phyloP scores from a whole-genome alignment of 768 basidiomycete species.

The Xerocomus spinulosus region DNA sequence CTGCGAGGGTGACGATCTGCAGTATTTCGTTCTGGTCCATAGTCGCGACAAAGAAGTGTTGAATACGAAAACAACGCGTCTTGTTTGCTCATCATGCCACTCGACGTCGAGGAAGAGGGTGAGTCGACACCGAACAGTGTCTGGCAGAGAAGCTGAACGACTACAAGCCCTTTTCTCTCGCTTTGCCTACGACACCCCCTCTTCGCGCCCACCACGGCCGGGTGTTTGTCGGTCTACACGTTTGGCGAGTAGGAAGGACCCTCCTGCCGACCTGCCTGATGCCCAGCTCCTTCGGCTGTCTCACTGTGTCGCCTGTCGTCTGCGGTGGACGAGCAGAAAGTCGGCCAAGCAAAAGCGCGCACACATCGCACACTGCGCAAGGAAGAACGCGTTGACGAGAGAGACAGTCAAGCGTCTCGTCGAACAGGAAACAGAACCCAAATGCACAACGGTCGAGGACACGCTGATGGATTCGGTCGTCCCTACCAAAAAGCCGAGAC shows the following conservation, averaged over 20 bases:
- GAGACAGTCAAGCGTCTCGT: slow-evolving; percentile 55
- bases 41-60: not conserved
- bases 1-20: slow-evolving; percentile 60
- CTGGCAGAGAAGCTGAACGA: not conserved
- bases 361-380: slow-evolving; percentile 67
- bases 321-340: slow-evolving; percentile 69
- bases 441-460: too few relatives aligned
- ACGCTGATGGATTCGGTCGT: slow-evolving; percentile 56
- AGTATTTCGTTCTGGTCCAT: slow-evolving; percentile 54
- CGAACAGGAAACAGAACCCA: slow-evolving; percentile 40
- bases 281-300: slow-evolving; percentile 43
- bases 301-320: slow-evolving; percentile 62
- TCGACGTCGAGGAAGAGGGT: slow-evolving; percentile 1
- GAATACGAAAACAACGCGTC: slow-evolving; percentile 44
- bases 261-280: slow-evolving; percentile 39
- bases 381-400: slow-evolving; percentile 48
- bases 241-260: slow-evolving; percentile 4
- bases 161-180: slow-evolving; percentile 23
- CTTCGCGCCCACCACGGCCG: not conserved
- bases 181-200: slow-evolving; percentile 35
- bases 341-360: slow-evolving; percentile 54
- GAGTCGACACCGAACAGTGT: not conserved
- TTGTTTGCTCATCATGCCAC: slow-evolving; percentile 25
- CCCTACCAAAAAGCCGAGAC: slow-evolving; percentile 42
- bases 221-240: slow-evolving; percentile 3